Percentiles rank a stretch among this genome's conserved stretches.
Conservation (phyloP, 441 rosid species). For the Populus hybrid region DNA sequence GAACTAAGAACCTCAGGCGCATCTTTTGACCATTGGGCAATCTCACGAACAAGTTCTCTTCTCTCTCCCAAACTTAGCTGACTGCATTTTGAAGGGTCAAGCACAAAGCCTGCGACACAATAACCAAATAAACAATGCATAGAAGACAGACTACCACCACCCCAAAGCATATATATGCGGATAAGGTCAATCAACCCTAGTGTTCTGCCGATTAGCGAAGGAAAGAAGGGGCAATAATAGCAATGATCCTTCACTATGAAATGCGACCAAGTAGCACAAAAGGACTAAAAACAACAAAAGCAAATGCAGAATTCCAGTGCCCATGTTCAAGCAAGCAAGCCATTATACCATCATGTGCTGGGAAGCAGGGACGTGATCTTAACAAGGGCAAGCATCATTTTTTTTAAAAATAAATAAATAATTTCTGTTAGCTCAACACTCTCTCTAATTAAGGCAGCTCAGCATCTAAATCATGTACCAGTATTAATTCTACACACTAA, state of each 20-base stretch:
- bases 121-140: not conserved
- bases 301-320: not conserved
- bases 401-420: not conserved
- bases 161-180: not conserved
- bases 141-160: not conserved
- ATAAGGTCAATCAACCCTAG: not conserved
- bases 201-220: not conserved
- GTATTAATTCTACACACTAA: not conserved
- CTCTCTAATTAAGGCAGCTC: not conserved
- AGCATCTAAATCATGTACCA: not conserved
- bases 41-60: slow-evolving; percentile 71
- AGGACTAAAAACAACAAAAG: not conserved
- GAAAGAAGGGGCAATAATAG: not conserved
- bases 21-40: slow-evolving; percentile 56
- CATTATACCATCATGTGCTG: not conserved
- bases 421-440: not conserved
- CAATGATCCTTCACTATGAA: not conserved
- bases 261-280: not conserved
- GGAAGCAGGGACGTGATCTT: not conserved
- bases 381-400: not conserved
- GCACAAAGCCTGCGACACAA: slow-evolving; percentile 40
- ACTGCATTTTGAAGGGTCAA: slow-evolving; percentile 50
- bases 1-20: slow-evolving; percentile 74
- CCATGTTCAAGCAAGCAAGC: not conserved
- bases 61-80: slow-evolving; percentile 71